Conservation (phyloP, 2,329 filamentous ascomycete species). For the Ceratocystis eucalypticola region DNA sequence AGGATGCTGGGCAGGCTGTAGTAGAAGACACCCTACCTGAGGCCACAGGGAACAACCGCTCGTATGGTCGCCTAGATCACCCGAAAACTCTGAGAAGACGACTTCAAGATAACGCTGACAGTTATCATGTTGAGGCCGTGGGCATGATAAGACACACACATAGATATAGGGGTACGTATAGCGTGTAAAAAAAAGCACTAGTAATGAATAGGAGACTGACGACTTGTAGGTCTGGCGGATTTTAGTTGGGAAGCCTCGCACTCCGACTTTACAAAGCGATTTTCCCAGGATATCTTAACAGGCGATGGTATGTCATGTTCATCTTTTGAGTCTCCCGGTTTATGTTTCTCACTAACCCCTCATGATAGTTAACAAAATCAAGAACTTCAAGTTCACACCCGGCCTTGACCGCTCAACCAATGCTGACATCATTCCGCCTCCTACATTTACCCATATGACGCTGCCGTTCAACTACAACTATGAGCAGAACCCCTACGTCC, state of each 20-base stretch:
- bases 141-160: slow-evolving; percentile 68
- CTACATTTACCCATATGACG: slow-evolving; percentile 59
- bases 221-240: slow-evolving; percentile 52
- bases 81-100: slow-evolving; percentile 45
- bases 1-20: slow-evolving; percentile 30
- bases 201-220: background rate
- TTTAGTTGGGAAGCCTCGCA: slow-evolving; percentile 65
- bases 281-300: slow-evolving; percentile 57
- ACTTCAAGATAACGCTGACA: slow-evolving; percentile 55
- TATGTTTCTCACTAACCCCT: slow-evolving; percentile 19
- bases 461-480: slow-evolving; percentile 70
- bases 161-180: slow-evolving; percentile 57
- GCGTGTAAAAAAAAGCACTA: background rate
- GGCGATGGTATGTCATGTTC: slow-evolving; percentile 44
- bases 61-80: slow-evolving; percentile 37
- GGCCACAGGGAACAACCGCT: slow-evolving; percentile 27
- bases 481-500: slow-evolving; percentile 71
- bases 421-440: slow-evolving; percentile 64
- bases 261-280: slow-evolving; percentile 55
- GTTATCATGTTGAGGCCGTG: slow-evolving; percentile 54
- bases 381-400: slow-evolving; percentile 52
- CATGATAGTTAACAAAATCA: slow-evolving; percentile 35
- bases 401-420: slow-evolving; percentile 44
- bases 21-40: slow-evolving; percentile 22
- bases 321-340: background rate